Conservation (phyloP, 441 rosid species). For the Bruguiera hainesii region DNA sequence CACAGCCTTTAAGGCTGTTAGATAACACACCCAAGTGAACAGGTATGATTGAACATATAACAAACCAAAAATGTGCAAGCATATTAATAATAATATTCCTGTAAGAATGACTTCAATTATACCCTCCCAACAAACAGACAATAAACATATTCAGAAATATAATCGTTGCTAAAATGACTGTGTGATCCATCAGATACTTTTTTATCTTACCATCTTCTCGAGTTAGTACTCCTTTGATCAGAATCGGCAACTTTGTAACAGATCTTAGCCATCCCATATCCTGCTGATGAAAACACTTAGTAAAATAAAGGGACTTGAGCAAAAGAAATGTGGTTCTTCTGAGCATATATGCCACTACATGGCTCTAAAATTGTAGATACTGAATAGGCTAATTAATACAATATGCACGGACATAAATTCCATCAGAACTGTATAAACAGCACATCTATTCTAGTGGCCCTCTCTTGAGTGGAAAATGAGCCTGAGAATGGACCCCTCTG, state of each 20-base stretch:
- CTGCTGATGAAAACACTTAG: slow-evolving; percentile 29
- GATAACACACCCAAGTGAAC: not conserved
- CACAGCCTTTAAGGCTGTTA: slow-evolving; percentile 46
- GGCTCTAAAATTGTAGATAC: not conserved
- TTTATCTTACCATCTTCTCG: slow-evolving; percentile 63
- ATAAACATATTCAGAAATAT: not conserved
- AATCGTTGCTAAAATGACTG: not conserved
- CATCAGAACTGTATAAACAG: too few relatives aligned
- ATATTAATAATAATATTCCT: not conserved
- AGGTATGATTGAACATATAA: not conserved
- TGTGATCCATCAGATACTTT: not conserved
- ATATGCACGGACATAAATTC: not conserved
- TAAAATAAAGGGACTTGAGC: not conserved
- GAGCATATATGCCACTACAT: not conserved
- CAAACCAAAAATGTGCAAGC: not conserved
- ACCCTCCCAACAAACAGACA: not conserved
- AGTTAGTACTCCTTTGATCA: slow-evolving; percentile 76
- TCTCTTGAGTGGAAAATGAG: not conserved
- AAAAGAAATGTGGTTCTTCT: not conserved
- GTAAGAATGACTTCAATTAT: too few relatives aligned
- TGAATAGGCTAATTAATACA: not conserved
- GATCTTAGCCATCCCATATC: slow-evolving; percentile 77
- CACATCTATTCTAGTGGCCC: too few relatives aligned
- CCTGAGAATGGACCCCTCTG: too few relatives aligned
- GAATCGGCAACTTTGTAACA: slow-evolving; percentile 66